Base-by-base conservation (phyloP, 148 eudicot genomes). In the Gaultheria prostrata region DNA sequence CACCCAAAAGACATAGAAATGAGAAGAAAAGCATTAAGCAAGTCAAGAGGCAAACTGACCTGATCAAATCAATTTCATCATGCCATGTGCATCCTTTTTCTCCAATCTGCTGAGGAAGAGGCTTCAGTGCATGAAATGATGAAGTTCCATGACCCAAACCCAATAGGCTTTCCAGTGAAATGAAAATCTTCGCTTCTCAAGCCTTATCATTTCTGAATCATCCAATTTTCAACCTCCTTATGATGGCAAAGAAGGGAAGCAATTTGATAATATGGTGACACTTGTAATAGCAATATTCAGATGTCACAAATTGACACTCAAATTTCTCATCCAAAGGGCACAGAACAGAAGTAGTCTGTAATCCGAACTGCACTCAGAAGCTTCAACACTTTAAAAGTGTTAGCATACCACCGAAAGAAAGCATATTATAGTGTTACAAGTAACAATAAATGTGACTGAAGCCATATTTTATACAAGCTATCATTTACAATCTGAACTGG, bases 401-500 rank as follows among this genome's bases (percentile, higher is more conserved):
- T 77, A 53, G 15, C 74, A 26, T 24, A 65, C 35, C 74, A 80
- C 51, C 56, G 65, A 80, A 15, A 17, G 76, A 65, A 80, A 65
- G 39, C 74, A 45, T 63, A 17, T 24, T 53, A 21, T 48, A 6
- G 50, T 35, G 28, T 5, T 33, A 39, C n/a, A 39, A 20, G 43
- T 13, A 33, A 59, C 33, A 18, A 4, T 45, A 14, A 20, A 75
- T 26, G 33, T 46, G 73, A 76, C 18, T 7, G 28, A 26, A 26
- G 8, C 15, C 50, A 9, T 26, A 26, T 8, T 21, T 21, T 14
- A 65, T 51, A 35, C 76, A 39, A 21, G 12, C 78, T 73, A 78
- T 20, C 21, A 21, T 67, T 91, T 87, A 96, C 85, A 94, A 86
- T 85, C 92, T 89, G 84, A 94, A 92, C 32, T 92, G 90, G 14